A percentile compares a stretch with the other conserved stretches of the same genome.
Evolutionary conservation across 2,329 filamentous ascomycete genomes (phyloP).

Genomic region (Lachnellula cervina): DNA sequence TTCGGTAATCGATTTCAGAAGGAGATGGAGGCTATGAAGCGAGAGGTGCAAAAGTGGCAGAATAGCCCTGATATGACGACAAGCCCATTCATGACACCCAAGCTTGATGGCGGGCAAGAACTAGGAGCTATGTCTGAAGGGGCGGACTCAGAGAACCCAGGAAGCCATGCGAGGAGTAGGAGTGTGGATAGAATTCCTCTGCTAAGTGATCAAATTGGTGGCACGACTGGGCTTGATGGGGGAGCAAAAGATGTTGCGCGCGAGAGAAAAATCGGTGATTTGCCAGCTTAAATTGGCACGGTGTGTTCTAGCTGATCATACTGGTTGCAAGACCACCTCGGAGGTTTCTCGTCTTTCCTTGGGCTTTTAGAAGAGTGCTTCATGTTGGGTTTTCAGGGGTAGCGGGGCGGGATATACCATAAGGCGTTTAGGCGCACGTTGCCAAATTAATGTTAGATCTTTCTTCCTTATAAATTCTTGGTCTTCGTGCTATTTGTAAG

Average conservation of each 20-base stretch:
- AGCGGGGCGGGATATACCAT: background rate
- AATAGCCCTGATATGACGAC: constrained; percentile 46
- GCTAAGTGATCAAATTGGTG: constrained; percentile 43
- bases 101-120: constrained; percentile 18
- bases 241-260: constrained; percentile 43
- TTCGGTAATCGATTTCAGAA: constrained; percentile 97
- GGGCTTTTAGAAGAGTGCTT: background rate
- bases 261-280: constrained; percentile 40
- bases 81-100: constrained; percentile 38
- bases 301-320: background rate
- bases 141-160: constrained; percentile 5
- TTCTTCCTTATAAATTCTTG: too few species aligned
- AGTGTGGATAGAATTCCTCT: constrained; percentile 53
- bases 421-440: background rate
- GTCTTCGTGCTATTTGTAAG: too few species aligned
- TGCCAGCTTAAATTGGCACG: constrained; percentile 19
- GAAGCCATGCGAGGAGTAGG: constrained; percentile 12
- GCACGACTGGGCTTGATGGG: constrained; percentile 41
- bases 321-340: background rate
- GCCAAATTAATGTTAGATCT: too few species aligned
- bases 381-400: background rate
- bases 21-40: constrained; percentile 83
- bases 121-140: constrained; percentile 13
- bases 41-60: constrained; percentile 88
- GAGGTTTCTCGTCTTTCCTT: background rate